Evolutionary conservation across 2,329 filamentous ascomycete species (phyloP).

Genomic region (Aspergillus terreus): DNA sequence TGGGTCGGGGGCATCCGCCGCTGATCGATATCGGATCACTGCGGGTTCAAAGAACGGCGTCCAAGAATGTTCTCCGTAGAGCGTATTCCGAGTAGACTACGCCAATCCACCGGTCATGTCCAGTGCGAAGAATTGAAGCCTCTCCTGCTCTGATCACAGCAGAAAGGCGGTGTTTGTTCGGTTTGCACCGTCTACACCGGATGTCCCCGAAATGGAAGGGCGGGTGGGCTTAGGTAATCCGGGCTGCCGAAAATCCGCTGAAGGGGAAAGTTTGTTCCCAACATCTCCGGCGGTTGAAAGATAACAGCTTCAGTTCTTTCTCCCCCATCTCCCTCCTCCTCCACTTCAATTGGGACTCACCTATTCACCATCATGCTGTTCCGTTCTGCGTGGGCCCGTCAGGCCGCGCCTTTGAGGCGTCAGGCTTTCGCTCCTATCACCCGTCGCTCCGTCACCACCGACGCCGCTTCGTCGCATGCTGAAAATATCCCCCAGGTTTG

Average conservation of each 20-base stretch:
- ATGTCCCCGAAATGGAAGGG: slow-evolving; percentile 17
- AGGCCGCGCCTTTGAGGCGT: slow-evolving; percentile 54
- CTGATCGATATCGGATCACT: neutral
- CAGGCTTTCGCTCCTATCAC: slow-evolving; percentile 46
- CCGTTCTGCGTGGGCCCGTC: slow-evolving; percentile 62
- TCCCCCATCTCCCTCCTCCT: slow-evolving; percentile 14
- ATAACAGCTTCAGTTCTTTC: slow-evolving; percentile 23
- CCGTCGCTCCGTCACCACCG: slow-evolving; percentile 82
- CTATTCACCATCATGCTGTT: slow-evolving; percentile 61
- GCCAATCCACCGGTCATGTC: too few species aligned
- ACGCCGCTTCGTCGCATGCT: slow-evolving; percentile 87
- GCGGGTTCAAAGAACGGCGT: neutral
- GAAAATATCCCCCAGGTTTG: slow-evolving; percentile 71
- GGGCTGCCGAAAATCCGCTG: slow-evolving; percentile 19
- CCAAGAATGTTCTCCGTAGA: too few species aligned
- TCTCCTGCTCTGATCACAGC: neutral
- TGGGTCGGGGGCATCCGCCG: neutral
- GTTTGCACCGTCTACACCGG: slow-evolving; percentile 32
- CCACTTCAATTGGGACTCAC: slow-evolving; percentile 26
- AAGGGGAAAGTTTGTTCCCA: slow-evolving; percentile 33
- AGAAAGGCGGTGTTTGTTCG: slow-evolving; percentile 18
- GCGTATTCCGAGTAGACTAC: too few species aligned
- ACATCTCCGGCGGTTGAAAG: slow-evolving; percentile 30
- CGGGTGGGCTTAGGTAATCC: slow-evolving; percentile 17
- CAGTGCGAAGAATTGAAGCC: neutral